Evolutionary conservation across 495 filamentous ascomycete genomes (phyloP).

Genomic region (Aspergillus mulundensis): DNA sequence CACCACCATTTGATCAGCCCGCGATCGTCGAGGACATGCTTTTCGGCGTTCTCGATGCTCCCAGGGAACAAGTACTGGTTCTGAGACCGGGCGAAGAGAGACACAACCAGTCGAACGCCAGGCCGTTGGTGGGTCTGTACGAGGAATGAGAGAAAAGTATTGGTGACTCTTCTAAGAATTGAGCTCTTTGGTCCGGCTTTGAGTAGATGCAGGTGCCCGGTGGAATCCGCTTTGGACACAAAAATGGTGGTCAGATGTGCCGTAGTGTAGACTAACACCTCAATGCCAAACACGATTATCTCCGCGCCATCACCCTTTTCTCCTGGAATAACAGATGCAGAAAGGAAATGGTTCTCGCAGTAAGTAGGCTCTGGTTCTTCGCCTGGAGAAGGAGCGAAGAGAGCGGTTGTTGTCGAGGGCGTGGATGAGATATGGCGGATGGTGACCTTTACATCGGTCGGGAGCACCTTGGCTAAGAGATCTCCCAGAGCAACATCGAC

Average conservation of each 20-base stretch:
- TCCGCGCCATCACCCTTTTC: slow-evolving; percentile 27
- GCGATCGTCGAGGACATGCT: slow-evolving; percentile 91
- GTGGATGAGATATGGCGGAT: slow-evolving; percentile 87
- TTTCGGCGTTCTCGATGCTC: slow-evolving; percentile 75
- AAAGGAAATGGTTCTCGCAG: slow-evolving; percentile 83
- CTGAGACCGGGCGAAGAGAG: slow-evolving; percentile 88
- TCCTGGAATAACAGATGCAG: slow-evolving; percentile 50
- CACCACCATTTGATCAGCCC: slow-evolving; percentile 96
- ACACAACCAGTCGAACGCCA: slow-evolving; percentile 73
- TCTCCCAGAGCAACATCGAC: slow-evolving; percentile 38
- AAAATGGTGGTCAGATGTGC: slow-evolving; percentile 80
- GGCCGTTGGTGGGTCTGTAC: slow-evolving; percentile 60
- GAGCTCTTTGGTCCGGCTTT: slow-evolving; percentile 60
- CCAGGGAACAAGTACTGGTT: slow-evolving; percentile 93
- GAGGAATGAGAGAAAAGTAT: slow-evolving; percentile 72
- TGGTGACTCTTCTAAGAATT: slow-evolving; percentile 64
- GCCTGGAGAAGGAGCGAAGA: slow-evolving; percentile 75
- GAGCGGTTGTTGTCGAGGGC: slow-evolving; percentile 62
- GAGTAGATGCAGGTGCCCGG: slow-evolving; percentile 73
- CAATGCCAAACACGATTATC: slow-evolving; percentile 64
- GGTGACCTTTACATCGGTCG: slow-evolving; percentile 62
- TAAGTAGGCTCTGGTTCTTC: slow-evolving; percentile 69
- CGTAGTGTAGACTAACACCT: slow-evolving; percentile 64
- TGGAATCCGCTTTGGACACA: slow-evolving; percentile 95
- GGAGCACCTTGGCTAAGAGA: slow-evolving; percentile 65